Evolutionary conservation across 495 filamentous ascomycete genomes (phyloP).

Genomic region (Neurospora tetrasperma): DNA sequence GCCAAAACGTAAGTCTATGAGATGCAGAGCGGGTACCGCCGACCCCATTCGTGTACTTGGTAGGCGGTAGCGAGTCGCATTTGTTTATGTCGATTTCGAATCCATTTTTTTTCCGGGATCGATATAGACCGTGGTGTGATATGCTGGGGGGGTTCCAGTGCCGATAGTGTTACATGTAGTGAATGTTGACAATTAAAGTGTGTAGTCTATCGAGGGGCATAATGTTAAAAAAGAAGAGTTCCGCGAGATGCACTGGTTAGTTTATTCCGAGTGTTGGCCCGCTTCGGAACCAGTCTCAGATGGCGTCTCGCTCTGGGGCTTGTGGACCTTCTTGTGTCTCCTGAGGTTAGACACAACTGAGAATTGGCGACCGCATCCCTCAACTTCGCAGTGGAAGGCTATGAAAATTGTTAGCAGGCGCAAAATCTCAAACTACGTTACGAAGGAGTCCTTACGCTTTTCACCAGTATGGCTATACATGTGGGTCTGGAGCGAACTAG

Average conservation of each 20-base stretch:
- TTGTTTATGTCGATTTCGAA: constrained; percentile 1
- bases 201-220: constrained; percentile 19
- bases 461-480: constrained; percentile 99
- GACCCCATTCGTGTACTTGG: constrained; percentile 2
- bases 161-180: constrained; percentile 6
- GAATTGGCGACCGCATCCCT: constrained; percentile 93
- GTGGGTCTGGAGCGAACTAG: constrained; percentile 92
- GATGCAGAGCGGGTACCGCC: neutral
- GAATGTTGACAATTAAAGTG: constrained; percentile 19
- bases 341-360: constrained; percentile 96
- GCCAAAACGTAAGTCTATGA: neutral
- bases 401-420: constrained; percentile 27
- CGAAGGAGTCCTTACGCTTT: constrained; percentile 65
- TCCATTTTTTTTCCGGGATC: neutral
- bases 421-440: neutral
- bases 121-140: constrained; percentile 1
- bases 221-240: constrained; percentile 4
- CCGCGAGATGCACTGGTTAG: neutral
- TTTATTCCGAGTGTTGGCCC: constrained; percentile 37
- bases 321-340: constrained; percentile 93
- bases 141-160: neutral
- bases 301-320: constrained; percentile 50
- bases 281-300: constrained; percentile 41
- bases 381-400: constrained; percentile 92
- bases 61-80: neutral